phyloP scores from a whole-genome alignment of 495 filamentous ascomycete species.

The Astrothelium subdiscretum region DNA sequence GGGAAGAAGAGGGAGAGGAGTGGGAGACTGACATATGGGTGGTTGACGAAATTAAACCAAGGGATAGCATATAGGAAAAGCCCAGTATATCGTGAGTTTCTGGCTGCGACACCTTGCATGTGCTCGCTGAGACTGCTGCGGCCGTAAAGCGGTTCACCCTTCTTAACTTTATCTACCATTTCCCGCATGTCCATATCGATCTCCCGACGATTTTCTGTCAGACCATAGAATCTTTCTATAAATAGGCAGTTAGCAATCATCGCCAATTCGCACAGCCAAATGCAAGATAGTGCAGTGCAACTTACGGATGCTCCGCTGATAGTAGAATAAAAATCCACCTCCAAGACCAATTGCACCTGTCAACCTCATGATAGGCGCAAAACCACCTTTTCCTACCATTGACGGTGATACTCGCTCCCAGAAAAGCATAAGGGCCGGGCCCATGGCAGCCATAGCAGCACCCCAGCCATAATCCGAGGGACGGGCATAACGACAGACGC shows the following conservation, averaged over 20 bases:
- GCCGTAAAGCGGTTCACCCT: slow-evolving; percentile 83
- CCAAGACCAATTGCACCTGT: slow-evolving; percentile 54
- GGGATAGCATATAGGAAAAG: slow-evolving; percentile 74
- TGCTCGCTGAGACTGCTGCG: slow-evolving; percentile 62
- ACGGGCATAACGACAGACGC: slow-evolving; percentile 79
- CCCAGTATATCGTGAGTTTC: slow-evolving; percentile 84
- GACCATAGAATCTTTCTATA: slow-evolving; percentile 72
- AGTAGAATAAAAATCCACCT: slow-evolving; percentile 70
- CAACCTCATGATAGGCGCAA: slow-evolving; percentile 72
- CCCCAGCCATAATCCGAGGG: slow-evolving; percentile 68
- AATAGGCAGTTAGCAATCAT: slow-evolving; percentile 4
- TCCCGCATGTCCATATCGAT: slow-evolving; percentile 93
- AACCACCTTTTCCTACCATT: slow-evolving; percentile 64
- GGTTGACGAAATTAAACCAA: slow-evolving; percentile 97
- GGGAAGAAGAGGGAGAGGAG: too few relatives aligned
- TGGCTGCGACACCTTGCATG: slow-evolving; percentile 83
- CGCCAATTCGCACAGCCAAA: slow-evolving; percentile 9
- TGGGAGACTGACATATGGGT: slow-evolving; percentile 51
- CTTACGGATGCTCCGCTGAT: slow-evolving; percentile 59
- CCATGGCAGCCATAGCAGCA: slow-evolving; percentile 48
- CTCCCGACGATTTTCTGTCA: slow-evolving; percentile 81
- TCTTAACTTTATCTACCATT: slow-evolving; percentile 93
- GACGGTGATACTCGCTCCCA: slow-evolving; percentile 80
- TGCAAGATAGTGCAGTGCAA: neutral
- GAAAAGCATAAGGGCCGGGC: slow-evolving; percentile 58